A percentile compares a stretch with the other conserved stretches of the same genome.
phyloP scores from a whole-genome alignment of 1,284 basidiomycete species.

The Waitea zeae region DNA sequence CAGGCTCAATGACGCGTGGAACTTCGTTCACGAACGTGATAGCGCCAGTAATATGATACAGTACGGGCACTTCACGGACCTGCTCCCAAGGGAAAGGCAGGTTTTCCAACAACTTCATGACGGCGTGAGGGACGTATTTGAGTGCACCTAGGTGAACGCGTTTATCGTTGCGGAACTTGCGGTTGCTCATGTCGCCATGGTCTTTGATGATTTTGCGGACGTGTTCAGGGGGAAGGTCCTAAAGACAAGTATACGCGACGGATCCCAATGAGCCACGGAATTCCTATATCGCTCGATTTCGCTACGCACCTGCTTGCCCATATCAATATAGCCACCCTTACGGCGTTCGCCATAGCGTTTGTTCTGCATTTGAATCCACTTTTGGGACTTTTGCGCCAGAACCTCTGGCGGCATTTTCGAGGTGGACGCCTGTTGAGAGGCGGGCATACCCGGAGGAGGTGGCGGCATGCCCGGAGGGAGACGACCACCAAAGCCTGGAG shows the following conservation, averaged over 20 bases:
- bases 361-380: constrained; percentile 89
- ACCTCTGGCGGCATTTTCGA: constrained; percentile 60
- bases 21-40: constrained; percentile 99
- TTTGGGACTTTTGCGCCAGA: constrained; percentile 75
- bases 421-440: constrained; percentile 15
- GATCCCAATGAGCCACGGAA: constrained; percentile 8
- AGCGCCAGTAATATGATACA: constrained; percentile 98
- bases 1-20: constrained; percentile 89
- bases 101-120: constrained; percentile 98
- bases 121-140: constrained; percentile 98
- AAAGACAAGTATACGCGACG: constrained; percentile 8
- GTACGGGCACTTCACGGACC: constrained; percentile 90
- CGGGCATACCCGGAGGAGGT: constrained; percentile 14
- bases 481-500: constrained; percentile 38
- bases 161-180: constrained; percentile 97
- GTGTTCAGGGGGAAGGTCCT: constrained; percentile 87
- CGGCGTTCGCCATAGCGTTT: constrained; percentile 82
- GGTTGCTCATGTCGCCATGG: constrained; percentile 93
- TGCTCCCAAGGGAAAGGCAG: constrained; percentile 99
- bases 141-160: constrained; percentile 95
- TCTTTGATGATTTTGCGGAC: constrained; percentile 97
- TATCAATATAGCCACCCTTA: constrained; percentile 79
- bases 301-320: constrained; percentile 78
- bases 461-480: constrained; percentile 24
- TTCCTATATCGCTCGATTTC: too few species aligned